These are phyloP conservation scores for Hanseniaspora occidentalis DNA, from an alignment of 805 yeast species.

Conservation along the genomic window DNA sequence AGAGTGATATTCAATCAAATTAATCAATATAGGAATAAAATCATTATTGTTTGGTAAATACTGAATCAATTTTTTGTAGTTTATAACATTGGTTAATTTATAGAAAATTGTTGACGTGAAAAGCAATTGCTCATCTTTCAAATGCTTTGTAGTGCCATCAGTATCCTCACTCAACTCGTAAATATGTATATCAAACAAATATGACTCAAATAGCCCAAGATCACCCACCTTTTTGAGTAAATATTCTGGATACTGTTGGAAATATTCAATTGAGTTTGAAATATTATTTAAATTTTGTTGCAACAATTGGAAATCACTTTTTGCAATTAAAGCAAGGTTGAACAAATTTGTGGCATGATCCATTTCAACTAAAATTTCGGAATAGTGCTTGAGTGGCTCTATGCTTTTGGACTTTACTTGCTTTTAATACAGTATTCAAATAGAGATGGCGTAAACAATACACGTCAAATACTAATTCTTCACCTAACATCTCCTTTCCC, in stretches of 20 bases:
- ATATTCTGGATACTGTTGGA: constrained; percentile 1
- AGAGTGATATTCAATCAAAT: background rate
- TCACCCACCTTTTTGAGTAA: background rate
- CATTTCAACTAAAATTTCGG: too few species aligned
- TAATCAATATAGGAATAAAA: background rate
- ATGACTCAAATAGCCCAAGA: background rate
- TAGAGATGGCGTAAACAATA: too few species aligned
- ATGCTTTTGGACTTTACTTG: too few species aligned
- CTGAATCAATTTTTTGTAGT: background rate
- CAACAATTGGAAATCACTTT: background rate
- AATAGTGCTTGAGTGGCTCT: too few species aligned
- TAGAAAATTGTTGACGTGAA: background rate
- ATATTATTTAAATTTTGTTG: background rate
- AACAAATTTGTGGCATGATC: too few species aligned
- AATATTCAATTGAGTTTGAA: background rate
- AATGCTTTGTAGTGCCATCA: too few species aligned
- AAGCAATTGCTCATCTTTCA: too few species aligned
- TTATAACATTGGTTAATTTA: background rate
- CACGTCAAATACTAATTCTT: too few species aligned
- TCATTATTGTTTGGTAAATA: background rate
- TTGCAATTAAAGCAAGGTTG: background rate
- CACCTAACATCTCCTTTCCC: too few species aligned
- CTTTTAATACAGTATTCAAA: too few species aligned
- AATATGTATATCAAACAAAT: background rate
- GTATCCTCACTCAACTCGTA: too few species aligned